phyloP scores from a whole-genome alignment of 441 rosid genomes.

The Theobroma grandiflorum region DNA sequence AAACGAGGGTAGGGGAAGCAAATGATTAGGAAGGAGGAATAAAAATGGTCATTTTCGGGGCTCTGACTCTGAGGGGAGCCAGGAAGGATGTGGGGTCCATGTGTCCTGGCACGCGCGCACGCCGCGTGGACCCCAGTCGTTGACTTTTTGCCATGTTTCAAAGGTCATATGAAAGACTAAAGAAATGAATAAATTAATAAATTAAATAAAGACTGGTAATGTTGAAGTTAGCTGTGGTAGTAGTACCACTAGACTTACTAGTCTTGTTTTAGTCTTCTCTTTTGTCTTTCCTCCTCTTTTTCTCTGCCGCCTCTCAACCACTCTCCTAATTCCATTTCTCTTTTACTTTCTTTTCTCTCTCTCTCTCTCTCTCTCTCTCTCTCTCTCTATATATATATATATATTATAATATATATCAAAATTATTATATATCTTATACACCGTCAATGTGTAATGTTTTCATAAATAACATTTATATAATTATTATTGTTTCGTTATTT shows the following conservation, averaged over 20 bases:
- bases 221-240: no score
- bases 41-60: conserved; percentile 53
- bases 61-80: conserved; percentile 68
- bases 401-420: no score
- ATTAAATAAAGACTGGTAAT: no score
- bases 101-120: conserved; percentile 85
- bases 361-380: neutral
- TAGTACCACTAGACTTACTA: no score
- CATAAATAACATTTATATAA: no score
- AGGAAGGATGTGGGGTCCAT: conserved; percentile 46
- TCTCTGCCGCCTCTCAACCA: conserved; percentile 31
- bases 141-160: conserved; percentile 39
- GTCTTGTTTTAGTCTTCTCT: neutral
- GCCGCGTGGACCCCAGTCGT: conserved; percentile 83
- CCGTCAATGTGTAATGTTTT: no score
- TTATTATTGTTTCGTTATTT: no score
- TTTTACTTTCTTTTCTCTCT: conserved; percentile 23
- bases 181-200: no score
- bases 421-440: no score
- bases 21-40: conserved; percentile 19
- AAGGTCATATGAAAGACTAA: conserved; percentile 33
- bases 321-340: conserved; percentile 35
- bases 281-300: neutral
- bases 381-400: neutral
- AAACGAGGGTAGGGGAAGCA: conserved; percentile 22